phyloP scores from a whole-genome alignment of 306 rosid genomes.

The Delonix regia region DNA sequence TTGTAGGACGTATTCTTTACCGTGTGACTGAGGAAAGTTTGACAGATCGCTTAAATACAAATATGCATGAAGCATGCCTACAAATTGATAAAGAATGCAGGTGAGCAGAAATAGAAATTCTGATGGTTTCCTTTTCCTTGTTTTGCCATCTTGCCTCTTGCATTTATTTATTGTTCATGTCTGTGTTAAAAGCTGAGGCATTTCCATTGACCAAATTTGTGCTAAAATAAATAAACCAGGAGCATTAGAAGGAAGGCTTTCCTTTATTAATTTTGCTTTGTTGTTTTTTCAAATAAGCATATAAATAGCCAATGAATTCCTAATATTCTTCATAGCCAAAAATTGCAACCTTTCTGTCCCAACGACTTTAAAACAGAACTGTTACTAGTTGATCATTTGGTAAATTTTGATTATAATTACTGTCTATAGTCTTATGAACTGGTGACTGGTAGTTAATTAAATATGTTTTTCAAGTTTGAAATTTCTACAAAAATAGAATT shows the following conservation, averaged over 20 bases:
- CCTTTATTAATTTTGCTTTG: neutral
- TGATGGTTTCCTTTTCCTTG: slow-evolving; percentile 9
- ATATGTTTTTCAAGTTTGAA: too few relatives aligned
- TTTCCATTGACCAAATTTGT: neutral
- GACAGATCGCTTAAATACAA: slow-evolving; percentile 65
- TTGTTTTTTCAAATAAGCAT: neutral
- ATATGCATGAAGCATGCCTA: slow-evolving; percentile 71
- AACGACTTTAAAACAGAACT: too few relatives aligned
- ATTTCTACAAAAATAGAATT: neutral
- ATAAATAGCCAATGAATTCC: neutral
- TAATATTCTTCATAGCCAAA: neutral
- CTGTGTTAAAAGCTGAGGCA: neutral
- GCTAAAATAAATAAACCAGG: neutral
- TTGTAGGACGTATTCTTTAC: slow-evolving; percentile 46
- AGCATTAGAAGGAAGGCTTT: neutral
- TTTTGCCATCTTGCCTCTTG: slow-evolving; percentile 1
- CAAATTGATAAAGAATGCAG: slow-evolving; percentile 70
- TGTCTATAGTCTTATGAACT: too few relatives aligned
- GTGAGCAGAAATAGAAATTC: slow-evolving; percentile 36
- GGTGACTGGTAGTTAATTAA: too few relatives aligned
- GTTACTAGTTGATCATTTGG: too few relatives aligned
- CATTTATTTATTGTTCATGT: slow-evolving; percentile 1
- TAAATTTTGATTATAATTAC: too few relatives aligned
- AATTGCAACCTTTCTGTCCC: neutral
- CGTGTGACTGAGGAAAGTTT: slow-evolving; percentile 67